phyloP scores from a whole-genome alignment of 2,329 filamentous ascomycete species.

The Teratosphaeria epicoccoides region DNA sequence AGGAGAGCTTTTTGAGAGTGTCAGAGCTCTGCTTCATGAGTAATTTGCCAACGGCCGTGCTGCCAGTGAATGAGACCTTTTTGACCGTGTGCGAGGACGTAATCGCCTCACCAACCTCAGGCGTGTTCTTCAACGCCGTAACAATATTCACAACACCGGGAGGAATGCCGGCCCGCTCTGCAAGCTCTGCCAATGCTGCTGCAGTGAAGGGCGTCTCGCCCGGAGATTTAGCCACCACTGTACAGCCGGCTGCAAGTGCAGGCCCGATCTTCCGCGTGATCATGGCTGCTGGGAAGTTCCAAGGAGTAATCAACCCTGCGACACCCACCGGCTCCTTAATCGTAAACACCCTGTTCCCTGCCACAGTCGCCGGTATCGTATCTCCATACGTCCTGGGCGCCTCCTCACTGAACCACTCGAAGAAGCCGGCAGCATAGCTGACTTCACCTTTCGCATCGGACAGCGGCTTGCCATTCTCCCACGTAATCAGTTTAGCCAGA shows the following conservation, averaged over 20 bases:
- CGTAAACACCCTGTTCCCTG: constrained; percentile 65
- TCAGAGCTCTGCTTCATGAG: constrained; percentile 83
- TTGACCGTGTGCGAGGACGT: constrained; percentile 67
- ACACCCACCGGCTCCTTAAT: constrained; percentile 78
- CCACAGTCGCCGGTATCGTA: constrained; percentile 58
- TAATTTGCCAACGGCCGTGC: constrained; percentile 54
- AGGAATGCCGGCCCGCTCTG: constrained; percentile 76
- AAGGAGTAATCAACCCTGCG: constrained; percentile 72
- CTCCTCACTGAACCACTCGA: constrained; percentile 75
- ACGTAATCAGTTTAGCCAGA: constrained; percentile 71
- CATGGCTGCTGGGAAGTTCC: constrained; percentile 60
- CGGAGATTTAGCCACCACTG: constrained; percentile 83
- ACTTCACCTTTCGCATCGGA: constrained; percentile 65
- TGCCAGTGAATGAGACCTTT: constrained; percentile 90
- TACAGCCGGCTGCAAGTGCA: constrained; percentile 83
- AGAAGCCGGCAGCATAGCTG: constrained; percentile 61
- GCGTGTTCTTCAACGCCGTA: constrained; percentile 67
- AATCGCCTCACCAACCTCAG: constrained; percentile 64
- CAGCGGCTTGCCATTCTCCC: constrained; percentile 81
- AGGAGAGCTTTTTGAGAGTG: constrained; percentile 75
- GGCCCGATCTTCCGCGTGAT: constrained; percentile 44
- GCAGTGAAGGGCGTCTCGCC: constrained; percentile 87
- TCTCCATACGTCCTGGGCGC: constrained; percentile 64
- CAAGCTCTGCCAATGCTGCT: constrained; percentile 77
- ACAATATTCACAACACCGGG: constrained; percentile 85